Evolutionary conservation across 2,329 filamentous ascomycete genomes (phyloP), one percentile per base, ranked within the genome.

Genomic region (Samsoniella hepiali): DNA sequence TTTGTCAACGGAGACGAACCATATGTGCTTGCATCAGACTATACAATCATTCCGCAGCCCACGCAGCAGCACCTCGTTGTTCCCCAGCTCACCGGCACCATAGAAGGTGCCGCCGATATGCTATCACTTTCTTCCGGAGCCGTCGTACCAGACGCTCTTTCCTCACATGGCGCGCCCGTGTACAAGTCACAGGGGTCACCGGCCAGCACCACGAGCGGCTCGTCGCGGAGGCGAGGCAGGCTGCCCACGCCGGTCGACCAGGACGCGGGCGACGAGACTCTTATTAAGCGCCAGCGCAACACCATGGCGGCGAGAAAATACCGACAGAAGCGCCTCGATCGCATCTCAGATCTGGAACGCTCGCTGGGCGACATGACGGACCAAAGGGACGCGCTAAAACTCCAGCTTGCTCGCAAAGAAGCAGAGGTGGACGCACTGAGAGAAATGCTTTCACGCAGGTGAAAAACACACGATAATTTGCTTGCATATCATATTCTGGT

Each of bases 251-350:
- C 66, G 4, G 67, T 68, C 36, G 71, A 68, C 5, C 68, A 68
- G 22, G 58, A 61, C 29, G 9, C 11, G 3, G 68, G 71, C 8
- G 70, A 73, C 32, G 67, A 72, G 38, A 73, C 72, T 5, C 70
- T 73, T 22, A 70, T 79, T 70, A 90, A 90, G 73, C 86, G 88
- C 34, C 83, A 85, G 65, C 83, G 85, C 65, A 91, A 91, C 73
- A 91, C 88, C 15, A 80, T 89, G 65, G 88, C 88, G n/a, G 88
- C 88, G 36, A 82, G 87, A 65, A 87, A 88, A 65, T 91, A 90
- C 71, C 85, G 88, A 32, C 88, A 91, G 72, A 89, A 88, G 72
- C 84, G 87, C 53, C 80, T 90, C 40, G 88, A 91, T 68, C 85
- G 87, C 65, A 84, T 90, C 72, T 76, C 75, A 32, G 82, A 85